phyloP scores from a whole-genome alignment of 257 asterid genomes.

The Rehmannia glutinosa region DNA sequence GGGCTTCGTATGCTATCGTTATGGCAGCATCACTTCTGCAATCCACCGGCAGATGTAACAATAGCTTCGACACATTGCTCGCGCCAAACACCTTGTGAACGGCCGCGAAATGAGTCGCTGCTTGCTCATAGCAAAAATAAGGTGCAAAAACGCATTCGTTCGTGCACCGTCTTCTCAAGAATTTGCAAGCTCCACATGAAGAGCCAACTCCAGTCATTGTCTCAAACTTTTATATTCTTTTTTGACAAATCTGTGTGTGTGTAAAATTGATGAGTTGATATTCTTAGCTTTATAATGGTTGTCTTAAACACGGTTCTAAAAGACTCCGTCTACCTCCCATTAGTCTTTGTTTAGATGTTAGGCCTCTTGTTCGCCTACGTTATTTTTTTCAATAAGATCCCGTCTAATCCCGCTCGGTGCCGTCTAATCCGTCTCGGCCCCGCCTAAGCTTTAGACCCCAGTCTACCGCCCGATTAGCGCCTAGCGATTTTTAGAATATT shows the following conservation, averaged over 20 bases:
- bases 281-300: constrained; percentile 43
- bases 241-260: background rate
- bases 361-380: too few relatives aligned
- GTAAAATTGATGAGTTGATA: background rate
- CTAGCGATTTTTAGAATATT: too few relatives aligned
- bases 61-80: constrained; percentile 64
- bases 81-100: constrained; percentile 78
- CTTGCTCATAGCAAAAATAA: constrained; percentile 55
- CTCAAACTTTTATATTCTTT: background rate
- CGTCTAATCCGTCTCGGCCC: too few relatives aligned
- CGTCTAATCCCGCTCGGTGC: too few relatives aligned
- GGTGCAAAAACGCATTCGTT: constrained; percentile 69
- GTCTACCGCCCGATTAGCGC: too few relatives aligned
- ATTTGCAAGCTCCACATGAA: constrained; percentile 79
- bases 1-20: constrained; percentile 61
- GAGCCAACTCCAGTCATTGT: constrained; percentile 53
- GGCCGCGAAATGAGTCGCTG: constrained; percentile 52
- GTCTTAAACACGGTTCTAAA: too few relatives aligned
- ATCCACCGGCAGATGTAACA: constrained; percentile 45
- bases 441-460: too few relatives aligned
- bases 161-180: constrained; percentile 61
- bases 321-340: too few relatives aligned
- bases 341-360: too few relatives aligned
- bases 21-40: constrained; percentile 49
- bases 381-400: too few relatives aligned